Evolutionary conservation across 1,139 yeast genomes (phyloP).

Genomic region (Suhomyces kunorum): DNA sequence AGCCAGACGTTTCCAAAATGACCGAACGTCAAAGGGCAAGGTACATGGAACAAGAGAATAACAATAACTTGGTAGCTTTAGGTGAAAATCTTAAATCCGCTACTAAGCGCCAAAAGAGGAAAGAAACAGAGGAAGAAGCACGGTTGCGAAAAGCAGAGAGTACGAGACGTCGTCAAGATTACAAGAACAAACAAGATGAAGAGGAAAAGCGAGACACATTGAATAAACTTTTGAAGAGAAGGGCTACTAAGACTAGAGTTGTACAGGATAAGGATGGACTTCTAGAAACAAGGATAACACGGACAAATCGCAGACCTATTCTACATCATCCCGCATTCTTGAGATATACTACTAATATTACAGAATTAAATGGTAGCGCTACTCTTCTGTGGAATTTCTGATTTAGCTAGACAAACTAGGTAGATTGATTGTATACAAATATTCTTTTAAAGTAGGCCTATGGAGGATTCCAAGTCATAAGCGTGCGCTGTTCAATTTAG

Average conservation of each 20-base stretch:
- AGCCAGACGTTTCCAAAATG: conserved; percentile 55
- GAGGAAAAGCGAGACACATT: conserved; percentile 92
- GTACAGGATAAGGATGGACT: conserved; percentile 36
- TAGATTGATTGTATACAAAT: not conserved
- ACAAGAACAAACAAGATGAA: conserved; percentile 78
- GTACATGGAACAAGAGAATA: conserved; percentile 35
- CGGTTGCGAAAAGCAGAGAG: conserved; percentile 82
- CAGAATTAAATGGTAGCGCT: conserved; percentile 12
- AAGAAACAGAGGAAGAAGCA: conserved; percentile 80
- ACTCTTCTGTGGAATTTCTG: conserved; percentile 5
- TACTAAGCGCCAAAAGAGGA: conserved; percentile 37
- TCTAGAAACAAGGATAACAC: conserved; percentile 20
- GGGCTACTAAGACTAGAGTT: conserved; percentile 69
- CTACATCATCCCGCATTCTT: conserved; percentile 40
- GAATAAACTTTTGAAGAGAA: conserved; percentile 77
- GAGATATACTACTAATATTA: conserved; percentile 30
- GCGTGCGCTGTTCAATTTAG: too few relatives aligned
- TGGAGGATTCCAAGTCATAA: too few relatives aligned
- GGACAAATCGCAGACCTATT: conserved; percentile 39
- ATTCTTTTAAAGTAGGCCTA: too few relatives aligned
- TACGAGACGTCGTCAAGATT: conserved; percentile 84
- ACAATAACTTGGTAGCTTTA: conserved; percentile 25
- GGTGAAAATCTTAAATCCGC: conserved; percentile 29
- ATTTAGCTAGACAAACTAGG: not conserved
- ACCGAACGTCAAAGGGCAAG: conserved; percentile 63